Conservation (phyloP, 2,329 filamentous ascomycete genomes). For the Elsinoe batatas region DNA sequence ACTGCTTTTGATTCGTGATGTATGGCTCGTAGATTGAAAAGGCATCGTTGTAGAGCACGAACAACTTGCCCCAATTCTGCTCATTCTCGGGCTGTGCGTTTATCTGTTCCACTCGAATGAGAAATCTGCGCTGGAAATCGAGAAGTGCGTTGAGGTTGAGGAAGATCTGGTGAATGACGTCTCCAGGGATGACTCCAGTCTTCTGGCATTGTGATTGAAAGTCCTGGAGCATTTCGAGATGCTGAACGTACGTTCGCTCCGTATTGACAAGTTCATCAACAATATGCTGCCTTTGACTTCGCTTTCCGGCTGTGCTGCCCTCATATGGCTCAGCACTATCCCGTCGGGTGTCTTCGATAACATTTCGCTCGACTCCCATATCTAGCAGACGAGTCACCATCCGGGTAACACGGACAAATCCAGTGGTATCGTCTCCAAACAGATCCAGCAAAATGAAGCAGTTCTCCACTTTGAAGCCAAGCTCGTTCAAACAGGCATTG, state of each 20-base stretch:
- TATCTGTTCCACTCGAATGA: constrained; percentile 92
- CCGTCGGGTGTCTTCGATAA: constrained; percentile 49
- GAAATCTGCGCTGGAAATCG: constrained; percentile 88
- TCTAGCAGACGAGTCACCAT: constrained; percentile 90
- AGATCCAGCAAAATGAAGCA: constrained; percentile 89
- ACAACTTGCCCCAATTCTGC: constrained; percentile 94
- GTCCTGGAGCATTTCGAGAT: constrained; percentile 85
- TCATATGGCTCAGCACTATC: constrained; percentile 47
- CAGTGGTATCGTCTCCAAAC: constrained; percentile 88
- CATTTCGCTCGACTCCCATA: constrained; percentile 65
- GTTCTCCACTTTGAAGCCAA: constrained; percentile 68
- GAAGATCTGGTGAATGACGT: constrained; percentile 89
- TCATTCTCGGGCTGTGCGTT: constrained; percentile 66
- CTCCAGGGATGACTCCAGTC: constrained; percentile 76
- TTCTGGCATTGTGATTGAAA: constrained; percentile 85
- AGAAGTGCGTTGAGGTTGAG: constrained; percentile 90
- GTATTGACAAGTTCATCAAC: constrained; percentile 87
- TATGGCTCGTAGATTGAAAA: constrained; percentile 95
- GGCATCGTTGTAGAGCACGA: constrained; percentile 70
- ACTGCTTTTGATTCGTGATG: constrained; percentile 90
- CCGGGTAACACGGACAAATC: constrained; percentile 84
- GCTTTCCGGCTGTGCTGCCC: constrained; percentile 39
- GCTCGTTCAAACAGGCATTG: constrained; percentile 73
- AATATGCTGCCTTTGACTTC: constrained; percentile 74
- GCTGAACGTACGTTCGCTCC: constrained; percentile 95